Evolutionary conservation across 345 rosid genomes (phyloP).

Genomic region (Hibiscus syriacus): DNA sequence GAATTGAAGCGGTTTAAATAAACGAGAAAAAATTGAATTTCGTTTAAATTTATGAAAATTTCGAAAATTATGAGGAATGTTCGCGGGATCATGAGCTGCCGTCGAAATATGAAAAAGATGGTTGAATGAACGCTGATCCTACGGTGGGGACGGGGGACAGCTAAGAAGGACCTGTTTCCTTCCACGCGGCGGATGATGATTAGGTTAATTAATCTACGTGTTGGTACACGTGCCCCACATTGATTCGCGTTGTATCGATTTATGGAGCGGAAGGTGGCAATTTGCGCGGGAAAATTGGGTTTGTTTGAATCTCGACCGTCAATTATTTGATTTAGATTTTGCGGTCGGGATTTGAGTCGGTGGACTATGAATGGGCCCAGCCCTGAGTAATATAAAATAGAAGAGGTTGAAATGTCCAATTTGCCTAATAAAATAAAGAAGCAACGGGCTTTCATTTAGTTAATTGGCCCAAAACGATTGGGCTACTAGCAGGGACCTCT

Average conservation of each 20-base stretch:
- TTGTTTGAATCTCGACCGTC: slow-evolving; percentile 6
- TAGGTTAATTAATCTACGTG: slow-evolving; percentile 7
- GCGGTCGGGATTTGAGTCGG: background rate
- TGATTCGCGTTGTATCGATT: background rate
- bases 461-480: too few species aligned
- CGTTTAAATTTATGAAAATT: background rate
- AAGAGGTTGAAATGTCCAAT: background rate
- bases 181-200: slow-evolving; percentile 17
- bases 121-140: background rate
- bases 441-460: background rate
- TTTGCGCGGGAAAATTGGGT: slow-evolving; percentile 35
- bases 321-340: background rate
- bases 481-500: too few species aligned
- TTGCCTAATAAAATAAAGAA: background rate
- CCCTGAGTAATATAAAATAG: background rate
- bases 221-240: slow-evolving; percentile 14
- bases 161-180: slow-evolving; percentile 4
- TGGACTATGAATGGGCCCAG: background rate
- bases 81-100: background rate
- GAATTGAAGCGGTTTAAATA: background rate
- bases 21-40: background rate
- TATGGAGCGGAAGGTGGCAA: slow-evolving; percentile 11
- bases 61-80: background rate
- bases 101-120: background rate
- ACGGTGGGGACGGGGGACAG: slow-evolving; percentile 23